These are phyloP conservation scores for Microstegium vimineum DNA, from an alignment of 176 grass and related monocot species.

Conservation along the genomic window DNA sequence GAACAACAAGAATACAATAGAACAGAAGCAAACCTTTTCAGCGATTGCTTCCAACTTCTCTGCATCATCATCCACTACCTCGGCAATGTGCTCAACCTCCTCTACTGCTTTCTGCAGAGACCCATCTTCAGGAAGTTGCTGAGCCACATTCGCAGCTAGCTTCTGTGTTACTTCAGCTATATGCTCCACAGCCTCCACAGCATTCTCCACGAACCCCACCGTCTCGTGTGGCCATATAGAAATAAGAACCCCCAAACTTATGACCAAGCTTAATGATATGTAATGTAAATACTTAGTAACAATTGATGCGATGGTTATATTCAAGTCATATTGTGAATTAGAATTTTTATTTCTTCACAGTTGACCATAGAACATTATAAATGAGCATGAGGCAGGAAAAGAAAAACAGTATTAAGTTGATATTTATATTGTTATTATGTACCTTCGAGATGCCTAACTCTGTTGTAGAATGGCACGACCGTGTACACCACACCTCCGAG, in stretches of 20 bases:
- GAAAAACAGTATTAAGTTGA: not conserved
- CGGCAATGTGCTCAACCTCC: conserved; percentile 55
- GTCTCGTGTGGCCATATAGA: conserved; percentile 44
- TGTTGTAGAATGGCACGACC: conserved; percentile 50
- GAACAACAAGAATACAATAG: not conserved
- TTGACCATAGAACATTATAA: not conserved
- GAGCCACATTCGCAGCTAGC: conserved; percentile 42
- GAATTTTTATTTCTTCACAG: not conserved
- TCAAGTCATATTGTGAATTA: not conserved
- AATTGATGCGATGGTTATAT: not conserved
- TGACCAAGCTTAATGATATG: not conserved
- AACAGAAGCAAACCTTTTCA: conserved; percentile 46
- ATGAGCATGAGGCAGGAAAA: not conserved
- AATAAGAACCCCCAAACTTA: not conserved
- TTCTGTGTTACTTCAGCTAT: conserved; percentile 61
- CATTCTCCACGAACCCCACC: conserved; percentile 29
- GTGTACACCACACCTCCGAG: conserved; percentile 37
- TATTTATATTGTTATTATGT: not conserved
- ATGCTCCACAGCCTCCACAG: conserved; percentile 50
- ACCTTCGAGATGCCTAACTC: conserved; percentile 44
- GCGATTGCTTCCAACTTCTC: conserved; percentile 56
- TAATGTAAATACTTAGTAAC: not conserved
- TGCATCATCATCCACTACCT: conserved; percentile 57
- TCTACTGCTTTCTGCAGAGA: conserved; percentile 40
- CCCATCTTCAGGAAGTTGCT: conserved; percentile 41